Base-by-base conservation (phyloP, 768 basidiomycete species). In the Inosperma sp. region DNA sequence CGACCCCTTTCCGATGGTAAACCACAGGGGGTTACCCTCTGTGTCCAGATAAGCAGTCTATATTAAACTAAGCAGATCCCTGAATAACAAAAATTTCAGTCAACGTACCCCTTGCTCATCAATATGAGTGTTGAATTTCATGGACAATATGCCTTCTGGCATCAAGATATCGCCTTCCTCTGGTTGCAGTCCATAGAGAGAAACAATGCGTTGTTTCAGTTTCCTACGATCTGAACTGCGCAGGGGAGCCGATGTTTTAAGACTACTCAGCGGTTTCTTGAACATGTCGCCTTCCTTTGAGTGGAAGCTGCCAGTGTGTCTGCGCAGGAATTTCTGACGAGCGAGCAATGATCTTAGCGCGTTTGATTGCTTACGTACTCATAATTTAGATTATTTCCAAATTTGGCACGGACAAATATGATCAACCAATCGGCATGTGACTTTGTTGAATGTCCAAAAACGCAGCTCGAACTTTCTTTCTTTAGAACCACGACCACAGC, bases 11-110 rank as follows among this genome's bases (percentile, higher is more conserved):
- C 86, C 86, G 14, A 84, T 54, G 0, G 79, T 80, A 56, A 92
- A 87, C 88, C 89, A 92, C 27, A 90, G 66, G 0, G 89, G 89
- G 57, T 86, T 80, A 17, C 85, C 84, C 17, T 80, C 77, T 5
- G 77, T 66, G 7, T 80, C 75, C 14, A 87, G 60, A 65, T 88
- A 89, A 1, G 76, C 73, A 16, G 82, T 71, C 88, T 89, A 52
- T 19, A 49, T 21, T 16, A 23, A 35, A 27, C n/a, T 30, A 36
- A 47, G 37, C 54, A 36, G 56, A 23, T 27, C 19, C 37, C 14
- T 30, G 40, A 39, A 35, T 5, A 14, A 33, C 34, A 46, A 43
- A 21, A 16, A 21, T 39, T 14, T 22, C 53, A 17, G 13, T 48
- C n/a, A 26, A 59, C 79, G 55, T 65, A 90, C 88, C 6, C 87